Evolutionary conservation across 2,329 filamentous ascomycete genomes (phyloP).

Genomic region (Aphanoascus verrucosus): DNA sequence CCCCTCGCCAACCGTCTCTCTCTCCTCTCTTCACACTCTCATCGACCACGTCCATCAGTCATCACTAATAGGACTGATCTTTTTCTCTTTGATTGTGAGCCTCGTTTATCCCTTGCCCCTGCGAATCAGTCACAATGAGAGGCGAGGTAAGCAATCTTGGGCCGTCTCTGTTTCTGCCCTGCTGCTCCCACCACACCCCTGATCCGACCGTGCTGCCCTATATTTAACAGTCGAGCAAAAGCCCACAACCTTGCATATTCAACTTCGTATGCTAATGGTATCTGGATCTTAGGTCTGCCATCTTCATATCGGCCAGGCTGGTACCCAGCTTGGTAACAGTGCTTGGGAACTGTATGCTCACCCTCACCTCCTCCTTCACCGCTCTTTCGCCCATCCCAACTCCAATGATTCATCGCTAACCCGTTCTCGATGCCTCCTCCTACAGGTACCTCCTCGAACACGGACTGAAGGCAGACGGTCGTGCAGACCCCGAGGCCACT

Average conservation of each 20-base stretch:
- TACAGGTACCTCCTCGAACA: conserved; percentile 55
- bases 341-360: conserved; percentile 56
- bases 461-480: conserved; percentile 51
- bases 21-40: background rate
- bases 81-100: background rate
- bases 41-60: background rate
- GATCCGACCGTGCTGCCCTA: conserved; percentile 16
- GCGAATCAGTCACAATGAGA: conserved; percentile 24
- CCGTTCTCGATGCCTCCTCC: background rate
- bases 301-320: conserved; percentile 58
- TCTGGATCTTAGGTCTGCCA: conserved; percentile 47
- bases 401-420: background rate
- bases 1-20: background rate
- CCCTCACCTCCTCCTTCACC: conserved; percentile 17
- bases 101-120: background rate
- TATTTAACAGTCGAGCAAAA: conserved; percentile 16
- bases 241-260: conserved; percentile 1
- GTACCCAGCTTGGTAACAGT: conserved; percentile 56
- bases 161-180: conserved; percentile 16
- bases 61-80: background rate
- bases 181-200: conserved; percentile 9
- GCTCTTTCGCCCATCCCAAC: conserved; percentile 12
- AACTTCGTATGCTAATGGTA: conserved; percentile 3
- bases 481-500: conserved; percentile 45
- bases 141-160: conserved; percentile 25